Conservation (phyloP, 176 grass and related monocot genomes). For the Carex scoparia region DNA sequence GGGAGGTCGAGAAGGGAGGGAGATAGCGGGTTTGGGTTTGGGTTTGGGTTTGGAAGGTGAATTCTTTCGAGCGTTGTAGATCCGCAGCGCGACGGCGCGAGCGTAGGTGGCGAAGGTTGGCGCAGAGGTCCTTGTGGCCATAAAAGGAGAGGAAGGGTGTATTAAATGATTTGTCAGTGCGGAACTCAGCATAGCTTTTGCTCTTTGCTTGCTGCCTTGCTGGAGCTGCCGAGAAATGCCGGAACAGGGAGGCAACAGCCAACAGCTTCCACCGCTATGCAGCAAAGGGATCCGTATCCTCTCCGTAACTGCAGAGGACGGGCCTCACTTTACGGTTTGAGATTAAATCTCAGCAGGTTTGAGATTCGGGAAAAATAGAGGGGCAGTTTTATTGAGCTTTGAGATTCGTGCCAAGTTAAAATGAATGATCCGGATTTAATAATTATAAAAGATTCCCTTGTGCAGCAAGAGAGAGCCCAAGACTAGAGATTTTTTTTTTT, state of each 20-base stretch:
- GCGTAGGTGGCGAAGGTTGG: conserved; percentile 32
- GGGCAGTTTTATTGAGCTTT: too few relatives aligned
- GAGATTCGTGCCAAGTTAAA: too few relatives aligned
- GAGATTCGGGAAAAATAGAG: too few relatives aligned
- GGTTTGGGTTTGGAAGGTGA: not conserved
- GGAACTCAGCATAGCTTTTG: conserved; percentile 33
- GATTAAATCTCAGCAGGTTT: too few relatives aligned
- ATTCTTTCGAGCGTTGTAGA: not conserved
- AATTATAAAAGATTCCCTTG: not conserved
- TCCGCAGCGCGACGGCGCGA: conserved; percentile 8
- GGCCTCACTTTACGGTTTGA: too few relatives aligned
- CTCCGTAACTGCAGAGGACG: too few relatives aligned
- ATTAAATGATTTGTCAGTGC: conserved; percentile 24
- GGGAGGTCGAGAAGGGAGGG: not conserved
- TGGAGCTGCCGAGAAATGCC: conserved; percentile 3
- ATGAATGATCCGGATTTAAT: too few relatives aligned
- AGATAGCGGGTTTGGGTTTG: not conserved
- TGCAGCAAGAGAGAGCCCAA: too few relatives aligned
- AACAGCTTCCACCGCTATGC: not conserved
- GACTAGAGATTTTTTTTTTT: not conserved
- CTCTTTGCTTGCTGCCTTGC: not conserved
- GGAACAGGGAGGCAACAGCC: not conserved
- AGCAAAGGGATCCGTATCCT: too few relatives aligned
- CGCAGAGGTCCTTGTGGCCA: conserved; percentile 45
- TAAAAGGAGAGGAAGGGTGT: conserved; percentile 5